Conservation (phyloP, 768 basidiomycete species). For the Tricholoma saponaceum region DNA sequence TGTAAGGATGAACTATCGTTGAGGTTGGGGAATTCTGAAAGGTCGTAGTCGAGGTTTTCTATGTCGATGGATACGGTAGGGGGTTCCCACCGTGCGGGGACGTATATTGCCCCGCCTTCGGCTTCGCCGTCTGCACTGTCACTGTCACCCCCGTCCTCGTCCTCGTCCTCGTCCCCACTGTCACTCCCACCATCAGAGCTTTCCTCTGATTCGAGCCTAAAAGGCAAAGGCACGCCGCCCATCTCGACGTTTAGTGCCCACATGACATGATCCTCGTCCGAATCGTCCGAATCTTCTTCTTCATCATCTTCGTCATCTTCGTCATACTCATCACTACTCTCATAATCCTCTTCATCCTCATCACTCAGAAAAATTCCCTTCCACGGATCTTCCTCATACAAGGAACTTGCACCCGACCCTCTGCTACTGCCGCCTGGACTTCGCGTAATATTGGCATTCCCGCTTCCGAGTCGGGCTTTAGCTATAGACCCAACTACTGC, state of each 20-base stretch:
- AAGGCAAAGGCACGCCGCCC: background rate
- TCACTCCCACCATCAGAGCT: slow-evolving; percentile 11
- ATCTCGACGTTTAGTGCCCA: slow-evolving; percentile 22
- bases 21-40: slow-evolving; percentile 23
- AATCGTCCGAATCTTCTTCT: slow-evolving; percentile 19
- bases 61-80: slow-evolving; percentile 34
- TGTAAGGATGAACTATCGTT: slow-evolving; percentile 14
- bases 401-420: slow-evolving; percentile 7
- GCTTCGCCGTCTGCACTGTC: slow-evolving; percentile 8
- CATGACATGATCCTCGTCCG: slow-evolving; percentile 22
- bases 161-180: slow-evolving; percentile 31
- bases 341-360: slow-evolving; percentile 20
- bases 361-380: slow-evolving; percentile 53
- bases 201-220: slow-evolving; percentile 3
- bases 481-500: slow-evolving; percentile 46
- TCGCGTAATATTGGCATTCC: background rate
- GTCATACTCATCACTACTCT: slow-evolving; percentile 13
- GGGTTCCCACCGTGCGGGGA: slow-evolving; percentile 55
- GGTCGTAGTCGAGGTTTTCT: background rate
- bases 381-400: slow-evolving; percentile 60
- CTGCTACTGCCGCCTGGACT: background rate
- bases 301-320: slow-evolving; percentile 41
- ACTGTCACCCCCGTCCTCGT: slow-evolving; percentile 5
- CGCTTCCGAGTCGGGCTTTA: slow-evolving; percentile 29
- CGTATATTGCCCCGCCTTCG: slow-evolving; percentile 25